Conservation (phyloP, 2,329 filamentous ascomycete species). For the Metarhizium album region DNA sequence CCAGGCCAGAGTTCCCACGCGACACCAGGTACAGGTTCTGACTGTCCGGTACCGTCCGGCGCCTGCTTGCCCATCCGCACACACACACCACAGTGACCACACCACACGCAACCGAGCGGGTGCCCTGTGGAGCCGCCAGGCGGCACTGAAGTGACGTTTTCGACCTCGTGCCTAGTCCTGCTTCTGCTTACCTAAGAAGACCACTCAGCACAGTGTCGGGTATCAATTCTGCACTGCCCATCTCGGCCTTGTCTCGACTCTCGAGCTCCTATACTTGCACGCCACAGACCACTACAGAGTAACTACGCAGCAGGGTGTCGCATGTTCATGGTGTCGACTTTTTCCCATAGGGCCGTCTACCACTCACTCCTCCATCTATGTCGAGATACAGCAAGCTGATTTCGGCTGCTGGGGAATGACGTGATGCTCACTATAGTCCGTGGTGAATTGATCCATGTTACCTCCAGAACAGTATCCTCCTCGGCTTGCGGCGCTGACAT, state of each 20-base stretch:
- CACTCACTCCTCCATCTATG: neutral
- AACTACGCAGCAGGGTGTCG: too few species aligned
- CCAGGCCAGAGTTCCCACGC: conserved; percentile 1
- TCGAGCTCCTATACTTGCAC: too few species aligned
- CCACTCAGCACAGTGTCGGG: too few species aligned
- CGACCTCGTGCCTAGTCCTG: conserved; percentile 9
- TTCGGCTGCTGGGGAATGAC: neutral
- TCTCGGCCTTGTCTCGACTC: too few species aligned
- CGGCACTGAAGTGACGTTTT: conserved; percentile 13
- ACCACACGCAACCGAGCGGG: too few species aligned
- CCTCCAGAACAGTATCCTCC: neutral
- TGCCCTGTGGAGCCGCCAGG: neutral
- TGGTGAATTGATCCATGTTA: neutral
- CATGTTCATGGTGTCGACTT: too few species aligned
- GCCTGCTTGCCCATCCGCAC: too few species aligned
- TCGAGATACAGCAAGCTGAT: neutral
- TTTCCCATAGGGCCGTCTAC: too few species aligned
- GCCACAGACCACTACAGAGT: too few species aligned
- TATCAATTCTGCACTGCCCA: neutral
- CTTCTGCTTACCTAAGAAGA: neutral
- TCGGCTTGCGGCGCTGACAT: neutral
- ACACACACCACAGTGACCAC: too few species aligned
- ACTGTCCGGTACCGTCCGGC: conserved; percentile 13
- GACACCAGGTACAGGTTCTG: too few species aligned
- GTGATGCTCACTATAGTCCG: neutral